Base-by-base conservation (phyloP, 106 monocot genomes). In the Ottelia alismoides region DNA sequence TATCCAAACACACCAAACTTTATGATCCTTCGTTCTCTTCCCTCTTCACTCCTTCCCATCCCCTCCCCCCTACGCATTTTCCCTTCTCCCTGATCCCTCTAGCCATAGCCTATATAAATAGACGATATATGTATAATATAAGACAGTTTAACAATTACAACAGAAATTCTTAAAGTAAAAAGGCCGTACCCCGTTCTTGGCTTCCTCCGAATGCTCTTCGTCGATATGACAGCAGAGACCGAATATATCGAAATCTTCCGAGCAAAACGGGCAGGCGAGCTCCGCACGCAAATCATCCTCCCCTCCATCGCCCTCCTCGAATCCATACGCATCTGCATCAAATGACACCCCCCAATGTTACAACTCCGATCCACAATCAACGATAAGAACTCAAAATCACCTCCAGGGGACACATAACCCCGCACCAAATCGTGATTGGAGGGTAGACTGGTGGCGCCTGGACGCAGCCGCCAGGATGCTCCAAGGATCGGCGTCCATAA, bases 401-500 rank as follows among this genome's bases (percentile, higher is more conserved):
- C n/a, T n/a, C n/a, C n/a, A n/a, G n/a, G n/a, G n/a, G n/a, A n/a
- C n/a, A n/a, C n/a, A n/a, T n/a, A n/a, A n/a, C n/a, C n/a, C n/a
- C 58, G 65, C 57, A 75, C 78, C 82, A 58, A 71, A 73, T 74
- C 78, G 79, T 44, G 73, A 70, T 32, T 79, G 82, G 48, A 72
- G 61, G 9, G 70, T 49, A 22, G 73, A 58, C 45, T 80, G 84
- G 43, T 78, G 81, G 57, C 76, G 73, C 72, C 61, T 79, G 52
- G 79, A 82, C 0, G 82, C 49, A 23, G 67, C 66, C 27, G 74
- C 60, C 61, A 83, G 35, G 31, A 78, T 57, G 50, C 53, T 72
- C 88, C 88, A 80, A 25, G 79, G 53, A 66, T 83, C 83, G 48
- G 74, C 32, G 7, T 83, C 83, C 88, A 83, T 83, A 20, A n/a